Base-by-base conservation (phyloP, 2,329 filamentous ascomycete genomes). In the Arthroderma sp. region DNA sequence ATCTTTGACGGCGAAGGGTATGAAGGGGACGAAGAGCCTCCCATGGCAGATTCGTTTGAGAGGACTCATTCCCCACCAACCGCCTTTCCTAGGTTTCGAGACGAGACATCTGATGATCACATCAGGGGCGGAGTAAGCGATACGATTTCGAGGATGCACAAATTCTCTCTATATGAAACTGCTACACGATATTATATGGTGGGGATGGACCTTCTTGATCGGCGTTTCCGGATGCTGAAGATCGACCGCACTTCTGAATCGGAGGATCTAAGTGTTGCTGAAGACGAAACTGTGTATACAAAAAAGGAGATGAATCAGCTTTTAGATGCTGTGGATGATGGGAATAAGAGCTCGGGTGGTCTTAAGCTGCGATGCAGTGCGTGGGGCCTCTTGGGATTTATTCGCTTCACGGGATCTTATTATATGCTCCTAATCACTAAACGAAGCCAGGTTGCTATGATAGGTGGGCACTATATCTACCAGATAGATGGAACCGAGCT, bases 351-450 rank as follows among this genome's bases (percentile, higher is more conserved):
- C 5, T 86, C 86, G 0, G 91, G 91, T 27, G 91, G 91, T 1
- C 75, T 98, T 65, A 91, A 84, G 61, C 72, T 94, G 45, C 85
- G 85, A 48, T 93, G 85, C 62, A 93, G 80, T 47, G 86, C 85
- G 4, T 98, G 89, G 91, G 91, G 91, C 1, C 67, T 98, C 28
- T 70, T 98, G 28, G 91, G 91, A 3, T 98, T 98, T 62, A 91
- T 98, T 61, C 78, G 85, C 49, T 96, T 98, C 62, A 98, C 91
- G 0, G 87, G 89, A 1, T 80, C 86, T 3, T 95, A 93, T 62
- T 98, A 98, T 62, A 96, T 98, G 88, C 74, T 96, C 29, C 68
- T 96, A 40, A 88, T 96, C 57, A 95, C 88, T 34, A 96, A 96
- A 66, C 81, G 93, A 67, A 91, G 85, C 57, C 93, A 93, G 47